Percentiles rank a stretch among this genome's conserved stretches.
phyloP scores from a whole-genome alignment of 768 basidiomycete species.

The Russula dissimulans region DNA sequence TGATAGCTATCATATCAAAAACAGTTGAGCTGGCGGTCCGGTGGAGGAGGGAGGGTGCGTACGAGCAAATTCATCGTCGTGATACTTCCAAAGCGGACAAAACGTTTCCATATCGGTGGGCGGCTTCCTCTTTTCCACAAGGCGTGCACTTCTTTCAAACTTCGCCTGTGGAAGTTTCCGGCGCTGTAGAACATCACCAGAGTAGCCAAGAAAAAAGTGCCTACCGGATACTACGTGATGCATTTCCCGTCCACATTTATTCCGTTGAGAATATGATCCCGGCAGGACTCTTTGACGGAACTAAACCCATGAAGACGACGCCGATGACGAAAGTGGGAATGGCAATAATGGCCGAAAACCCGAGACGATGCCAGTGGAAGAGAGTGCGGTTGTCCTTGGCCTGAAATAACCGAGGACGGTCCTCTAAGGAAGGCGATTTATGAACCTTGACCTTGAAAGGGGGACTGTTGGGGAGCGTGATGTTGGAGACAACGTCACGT shows the following conservation, averaged over 20 bases:
- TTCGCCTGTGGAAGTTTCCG: constrained; percentile 44
- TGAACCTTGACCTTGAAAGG: constrained; percentile 38
- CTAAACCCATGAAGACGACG: constrained; percentile 65
- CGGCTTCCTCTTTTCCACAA: constrained; percentile 51
- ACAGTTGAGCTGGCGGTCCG: neutral
- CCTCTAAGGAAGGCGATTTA: constrained; percentile 50
- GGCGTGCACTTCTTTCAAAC: constrained; percentile 44
- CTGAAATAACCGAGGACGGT: constrained; percentile 49
- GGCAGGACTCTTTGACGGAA: constrained; percentile 37
- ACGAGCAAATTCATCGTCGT: constrained; percentile 92
- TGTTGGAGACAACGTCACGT: constrained; percentile 45
- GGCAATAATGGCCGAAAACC: constrained; percentile 49
- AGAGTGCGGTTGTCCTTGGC: constrained; percentile 45
- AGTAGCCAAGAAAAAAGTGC: constrained; percentile 58
- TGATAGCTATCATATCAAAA: constrained; percentile 33
- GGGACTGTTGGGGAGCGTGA: constrained; percentile 34
- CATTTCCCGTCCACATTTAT: constrained; percentile 56
- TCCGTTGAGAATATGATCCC: constrained; percentile 45
- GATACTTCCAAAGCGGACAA: constrained; percentile 67
- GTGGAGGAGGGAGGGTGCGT: constrained; percentile 16
- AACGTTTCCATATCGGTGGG: constrained; percentile 44
- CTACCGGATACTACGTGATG: constrained; percentile 49
- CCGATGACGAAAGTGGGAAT: constrained; percentile 74
- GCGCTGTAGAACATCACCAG: constrained; percentile 65
- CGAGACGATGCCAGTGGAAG: constrained; percentile 44